Evolutionary conservation across 1,284 basidiomycete species (phyloP), one percentile per base, ranked within the genome.

Genomic region (Leccinum pachyderme): DNA sequence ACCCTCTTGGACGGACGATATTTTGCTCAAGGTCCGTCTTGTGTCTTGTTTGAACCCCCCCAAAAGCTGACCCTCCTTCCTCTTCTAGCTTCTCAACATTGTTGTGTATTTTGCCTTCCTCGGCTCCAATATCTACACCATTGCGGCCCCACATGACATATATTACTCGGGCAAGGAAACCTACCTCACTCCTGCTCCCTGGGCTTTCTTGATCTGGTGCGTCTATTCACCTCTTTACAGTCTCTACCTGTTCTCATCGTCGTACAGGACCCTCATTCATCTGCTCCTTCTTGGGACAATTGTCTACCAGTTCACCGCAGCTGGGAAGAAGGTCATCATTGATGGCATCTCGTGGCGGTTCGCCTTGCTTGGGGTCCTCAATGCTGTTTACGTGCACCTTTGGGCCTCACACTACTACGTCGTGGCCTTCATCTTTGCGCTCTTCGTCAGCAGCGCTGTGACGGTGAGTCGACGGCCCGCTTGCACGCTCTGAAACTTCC

Each of bases 281-380:
- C 69, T 93, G 24, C 81, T 97, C 32, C 83, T 97, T 51, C 81
- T 97, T 56, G 92, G 93, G 44, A 91, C 89, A 31, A 77, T 95
- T 65, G 81, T 94, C 74, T 95, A 92, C 82, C 93, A 95, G 70
- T 95, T 95, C 81, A 86, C 84, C 73, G 79, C 85, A 24, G 65
- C 65, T n/a, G 95, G 93, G 39, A 93, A 95, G 72, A 77, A 74
- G 43, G 80, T 87, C 66, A 84, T 97, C 63, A 78, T 96, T 58
- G 92, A 95, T 68, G 90, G 86, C 47, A 83, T 98, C 61, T 81
- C 83, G 29, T 97, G 94, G 93, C 81, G 93, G 51, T 89, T 97
- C 74, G 90, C 93, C 11, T 75, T 95, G 49, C 83, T 97, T 44
- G 90, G 82, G 54, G 66, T 94, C 46, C 80, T 98, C 59, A 96